Evolutionary conservation across 2,329 filamentous ascomycete genomes (phyloP).

Genomic region (Eurotiales sp.): DNA sequence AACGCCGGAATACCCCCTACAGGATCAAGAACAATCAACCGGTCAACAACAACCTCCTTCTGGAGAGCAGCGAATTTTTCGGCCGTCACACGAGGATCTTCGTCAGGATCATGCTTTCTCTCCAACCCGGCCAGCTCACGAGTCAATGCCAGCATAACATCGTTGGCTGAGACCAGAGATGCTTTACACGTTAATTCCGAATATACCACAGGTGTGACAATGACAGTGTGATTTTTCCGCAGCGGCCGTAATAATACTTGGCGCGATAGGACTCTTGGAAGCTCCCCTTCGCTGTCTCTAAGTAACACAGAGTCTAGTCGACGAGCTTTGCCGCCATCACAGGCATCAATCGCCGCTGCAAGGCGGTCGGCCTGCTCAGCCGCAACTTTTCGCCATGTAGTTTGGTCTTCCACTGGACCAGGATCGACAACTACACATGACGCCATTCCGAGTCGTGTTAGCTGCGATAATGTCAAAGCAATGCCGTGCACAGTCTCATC

Average conservation of each 20-base stretch:
- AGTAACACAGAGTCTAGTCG: constrained; percentile 59
- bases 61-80: constrained; percentile 40
- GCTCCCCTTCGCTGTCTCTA: constrained; percentile 30
- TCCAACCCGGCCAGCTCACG: constrained; percentile 69
- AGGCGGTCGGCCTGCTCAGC: constrained; percentile 68
- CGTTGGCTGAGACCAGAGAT: constrained; percentile 52
- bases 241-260: constrained; percentile 63
- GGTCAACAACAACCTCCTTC: constrained; percentile 65
- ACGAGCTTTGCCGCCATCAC: constrained; percentile 64
- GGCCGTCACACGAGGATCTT: constrained; percentile 39
- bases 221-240: constrained; percentile 64
- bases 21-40: constrained; percentile 84
- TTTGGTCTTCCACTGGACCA: constrained; percentile 46
- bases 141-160: constrained; percentile 72
- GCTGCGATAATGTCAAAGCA: constrained; percentile 76
- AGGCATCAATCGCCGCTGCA: constrained; percentile 68
- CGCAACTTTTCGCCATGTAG: constrained; percentile 44
- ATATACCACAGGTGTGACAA: constrained; percentile 65
- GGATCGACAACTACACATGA: constrained; percentile 78
- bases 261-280: constrained; percentile 36
- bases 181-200: constrained; percentile 48
- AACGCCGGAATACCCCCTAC: constrained; percentile 76
- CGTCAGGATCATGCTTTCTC: constrained; percentile 39
- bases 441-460: constrained; percentile 74
- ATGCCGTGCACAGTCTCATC: constrained; percentile 69